Conservation (phyloP, 139 green algal genomes). For the Chlorella vulgaris region DNA sequence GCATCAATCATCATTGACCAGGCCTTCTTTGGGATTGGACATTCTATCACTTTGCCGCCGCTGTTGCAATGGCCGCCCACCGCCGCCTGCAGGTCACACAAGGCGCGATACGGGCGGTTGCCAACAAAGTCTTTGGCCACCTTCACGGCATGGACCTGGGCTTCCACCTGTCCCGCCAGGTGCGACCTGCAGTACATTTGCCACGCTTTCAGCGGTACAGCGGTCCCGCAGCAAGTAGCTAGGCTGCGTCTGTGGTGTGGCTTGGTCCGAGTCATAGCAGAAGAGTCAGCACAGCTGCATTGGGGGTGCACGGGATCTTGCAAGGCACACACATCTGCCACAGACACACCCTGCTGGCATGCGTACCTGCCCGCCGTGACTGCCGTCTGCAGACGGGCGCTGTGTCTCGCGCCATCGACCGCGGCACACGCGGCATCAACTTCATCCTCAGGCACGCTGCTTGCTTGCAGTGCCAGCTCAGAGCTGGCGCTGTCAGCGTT, state of each 20-base stretch:
- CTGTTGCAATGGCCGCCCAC: no score
- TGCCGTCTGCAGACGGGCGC: conserved; percentile 67
- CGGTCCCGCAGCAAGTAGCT: no score
- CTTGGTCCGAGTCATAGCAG: no score
- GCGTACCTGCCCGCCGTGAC: not conserved
- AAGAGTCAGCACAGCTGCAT: not conserved
- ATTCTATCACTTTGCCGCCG: no score
- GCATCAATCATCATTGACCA: no score
- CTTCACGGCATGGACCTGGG: conserved; percentile 88
- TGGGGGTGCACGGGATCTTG: no score
- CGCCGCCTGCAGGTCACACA: conserved; percentile 65
- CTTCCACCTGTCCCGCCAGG: conserved; percentile 88
- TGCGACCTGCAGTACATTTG: not conserved
- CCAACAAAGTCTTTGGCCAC: conserved; percentile 84
- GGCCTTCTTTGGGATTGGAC: no score
- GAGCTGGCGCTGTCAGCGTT: no score
- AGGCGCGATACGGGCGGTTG: conserved; percentile 73
- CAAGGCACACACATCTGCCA: no score
- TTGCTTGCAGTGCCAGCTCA: not conserved
- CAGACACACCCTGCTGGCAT: not conserved
- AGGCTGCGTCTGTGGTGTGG: no score
- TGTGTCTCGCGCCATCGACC: conserved; percentile 87
- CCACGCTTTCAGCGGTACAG: no score
- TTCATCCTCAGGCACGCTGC: conserved; percentile 74
- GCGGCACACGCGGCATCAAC: conserved; percentile 93